Evolutionary conservation across 1,284 basidiomycete genomes (phyloP), one percentile per base, ranked within the genome.

Genomic region (Sphaerobolus stellatus): DNA sequence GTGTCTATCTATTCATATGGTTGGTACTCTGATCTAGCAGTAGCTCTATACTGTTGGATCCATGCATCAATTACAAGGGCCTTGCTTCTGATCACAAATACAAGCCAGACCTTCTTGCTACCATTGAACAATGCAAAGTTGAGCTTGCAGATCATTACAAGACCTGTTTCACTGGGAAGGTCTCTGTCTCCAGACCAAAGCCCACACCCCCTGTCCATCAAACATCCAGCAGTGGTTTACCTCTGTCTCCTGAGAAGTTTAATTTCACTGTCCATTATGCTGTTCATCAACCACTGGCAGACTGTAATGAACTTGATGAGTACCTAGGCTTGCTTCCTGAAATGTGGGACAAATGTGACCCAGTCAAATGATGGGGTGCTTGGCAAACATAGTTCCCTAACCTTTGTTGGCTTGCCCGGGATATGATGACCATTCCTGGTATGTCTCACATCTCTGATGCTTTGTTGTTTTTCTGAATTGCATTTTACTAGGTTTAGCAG

Each of bases 401-500:
- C 11, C 54, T 54, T 3, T 63, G 57, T 22, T 24, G 41, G 3
- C 36, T 65, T 7, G 59, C 58, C 11, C 54, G 56, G 2, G 56
- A 65, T 34, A 57, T 66, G 7, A 45, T 63, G 5, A 59, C 56
- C 30, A 65, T 65, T 28, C 64, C 61, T 14, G 64, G 64, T 63
- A 50, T 13, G 56, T 54, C 24, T 56, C 20, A 1, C 24, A 24
- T 47, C 33, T 34, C 18, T 29, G 24, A 40, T 0, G 18, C 44
- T 34, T 7, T 27, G 16, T 44, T 16, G 22, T n/a, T 40, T 40
- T 27, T 8, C 29, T 43, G 27, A 7, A 14, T 36, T 8, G 14
- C 38, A 14, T n/a, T 8, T 48, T 36, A 28, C 22, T 29, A 71
- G 69, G 69, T 0, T 68, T 67, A 28, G 66, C 69, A 20, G 70